phyloP scores from a whole-genome alignment of 2,329 filamentous ascomycete species.

The Alternaria panax region DNA sequence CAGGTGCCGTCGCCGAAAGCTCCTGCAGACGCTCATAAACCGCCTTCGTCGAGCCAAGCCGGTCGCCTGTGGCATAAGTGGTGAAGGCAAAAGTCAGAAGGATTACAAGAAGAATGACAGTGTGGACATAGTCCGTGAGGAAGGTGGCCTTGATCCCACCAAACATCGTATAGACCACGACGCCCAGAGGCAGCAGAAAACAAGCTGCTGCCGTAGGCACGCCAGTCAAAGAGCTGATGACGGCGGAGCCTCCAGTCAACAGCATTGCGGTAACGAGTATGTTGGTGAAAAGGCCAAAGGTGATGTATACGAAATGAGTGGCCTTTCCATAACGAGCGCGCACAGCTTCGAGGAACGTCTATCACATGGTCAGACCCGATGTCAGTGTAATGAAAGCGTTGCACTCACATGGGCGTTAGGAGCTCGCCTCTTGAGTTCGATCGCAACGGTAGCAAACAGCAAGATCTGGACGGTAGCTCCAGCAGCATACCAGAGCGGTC shows the following conservation, averaged over 20 bases:
- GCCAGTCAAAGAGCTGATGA: slow-evolving; percentile 61
- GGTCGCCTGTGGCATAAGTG: slow-evolving; percentile 75
- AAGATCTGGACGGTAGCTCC: slow-evolving; percentile 45
- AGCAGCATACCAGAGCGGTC: slow-evolving; percentile 45
- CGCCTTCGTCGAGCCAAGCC: slow-evolving; percentile 75
- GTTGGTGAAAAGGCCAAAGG: slow-evolving; percentile 81
- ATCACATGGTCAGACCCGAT: slow-evolving; percentile 51
- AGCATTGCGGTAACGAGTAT: slow-evolving; percentile 92
- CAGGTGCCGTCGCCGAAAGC: slow-evolving; percentile 72
- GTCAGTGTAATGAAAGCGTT: rapidly evolving
- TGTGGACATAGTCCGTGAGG: slow-evolving; percentile 85
- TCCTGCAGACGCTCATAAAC: slow-evolving; percentile 80
- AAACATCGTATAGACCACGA: slow-evolving; percentile 78
- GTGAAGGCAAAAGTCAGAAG: slow-evolving; percentile 86
- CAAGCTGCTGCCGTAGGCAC: slow-evolving; percentile 81
- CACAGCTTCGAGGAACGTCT: slow-evolving; percentile 83
- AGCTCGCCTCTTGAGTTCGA: slow-evolving; percentile 44
- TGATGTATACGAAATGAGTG: slow-evolving; percentile 79
- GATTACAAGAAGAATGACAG: slow-evolving; percentile 81
- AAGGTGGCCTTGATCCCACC: slow-evolving; percentile 75
- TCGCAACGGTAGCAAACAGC: slow-evolving; percentile 40
- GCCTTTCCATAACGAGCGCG: slow-evolving; percentile 78
- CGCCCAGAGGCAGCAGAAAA: slow-evolving; percentile 81
- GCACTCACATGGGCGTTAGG: slow-evolving; percentile 40
- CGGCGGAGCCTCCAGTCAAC: slow-evolving; percentile 81